A percentile compares a stretch with the other conserved stretches of the same genome.
Evolutionary conservation across 371 early-diverging fungal species (phyloP).

Genomic region (Haplosporangium sp.): DNA sequence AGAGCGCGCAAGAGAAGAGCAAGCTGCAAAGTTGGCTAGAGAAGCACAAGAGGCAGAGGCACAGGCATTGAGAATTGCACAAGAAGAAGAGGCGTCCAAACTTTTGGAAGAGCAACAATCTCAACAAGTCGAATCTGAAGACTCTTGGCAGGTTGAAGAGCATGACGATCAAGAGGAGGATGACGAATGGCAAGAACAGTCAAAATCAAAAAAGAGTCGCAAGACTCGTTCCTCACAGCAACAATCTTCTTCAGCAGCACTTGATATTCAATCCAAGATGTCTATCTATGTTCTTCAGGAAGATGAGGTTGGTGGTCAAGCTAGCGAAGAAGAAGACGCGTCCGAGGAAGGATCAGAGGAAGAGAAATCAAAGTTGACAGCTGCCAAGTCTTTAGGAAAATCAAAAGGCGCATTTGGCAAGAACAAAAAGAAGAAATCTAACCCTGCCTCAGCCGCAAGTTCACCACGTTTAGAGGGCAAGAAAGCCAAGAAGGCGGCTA

Average conservation of each 20-base stretch:
- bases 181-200: conserved; percentile 56
- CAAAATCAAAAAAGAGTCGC: conserved; percentile 55
- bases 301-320: conserved; percentile 36
- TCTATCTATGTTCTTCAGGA: conserved; percentile 52
- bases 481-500: conserved; percentile 36
- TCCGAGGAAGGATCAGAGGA: conserved; percentile 29
- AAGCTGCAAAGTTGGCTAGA: conserved; percentile 11
- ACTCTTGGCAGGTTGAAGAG: conserved; percentile 30
- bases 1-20: conserved; percentile 17
- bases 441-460: conserved; percentile 38
- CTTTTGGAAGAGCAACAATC: conserved; percentile 18
- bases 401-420: conserved; percentile 24
- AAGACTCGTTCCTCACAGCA: conserved; percentile 47
- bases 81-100: conserved; percentile 13
- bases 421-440: conserved; percentile 51
- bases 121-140: conserved; percentile 14
- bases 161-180: conserved; percentile 30
- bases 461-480: conserved; percentile 51
- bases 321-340: conserved; percentile 26
- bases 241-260: conserved; percentile 10
- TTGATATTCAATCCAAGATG: conserved; percentile 44
- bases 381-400: conserved; percentile 16
- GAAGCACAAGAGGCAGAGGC: conserved; percentile 16
- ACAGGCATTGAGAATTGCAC: conserved; percentile 12
- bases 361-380: conserved; percentile 22